Evolutionary conservation across 2,329 filamentous ascomycete genomes (phyloP).

Genomic region (Cladobotryum protrusum): DNA sequence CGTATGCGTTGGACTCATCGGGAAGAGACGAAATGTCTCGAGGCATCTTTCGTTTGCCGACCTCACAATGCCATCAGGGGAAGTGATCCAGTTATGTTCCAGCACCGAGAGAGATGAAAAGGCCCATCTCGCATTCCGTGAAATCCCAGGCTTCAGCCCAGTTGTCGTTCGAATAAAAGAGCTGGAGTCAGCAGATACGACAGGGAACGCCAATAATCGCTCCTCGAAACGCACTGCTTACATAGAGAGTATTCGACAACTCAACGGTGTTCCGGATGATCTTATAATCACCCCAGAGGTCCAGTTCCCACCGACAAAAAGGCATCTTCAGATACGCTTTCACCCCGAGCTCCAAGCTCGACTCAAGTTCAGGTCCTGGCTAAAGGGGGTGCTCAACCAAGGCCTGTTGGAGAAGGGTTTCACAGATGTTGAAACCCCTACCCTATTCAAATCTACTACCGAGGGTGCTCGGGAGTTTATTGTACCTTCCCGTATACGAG

Average conservation of each 20-base stretch:
- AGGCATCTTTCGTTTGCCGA: conserved; percentile 67
- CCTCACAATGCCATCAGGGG: conserved; percentile 31
- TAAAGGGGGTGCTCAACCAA: conserved; percentile 47
- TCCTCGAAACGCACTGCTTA: conserved; percentile 48
- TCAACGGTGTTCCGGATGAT: conserved; percentile 44
- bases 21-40: conserved; percentile 59
- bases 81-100: conserved; percentile 41
- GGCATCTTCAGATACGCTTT: conserved; percentile 81
- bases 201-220: conserved; percentile 18
- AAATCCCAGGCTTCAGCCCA: conserved; percentile 45
- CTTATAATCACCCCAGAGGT: conserved; percentile 71
- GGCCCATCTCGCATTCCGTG: conserved; percentile 37
- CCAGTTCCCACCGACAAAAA: conserved; percentile 64
- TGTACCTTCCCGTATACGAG: conserved; percentile 73
- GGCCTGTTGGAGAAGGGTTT: conserved; percentile 54
- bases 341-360: conserved; percentile 60
- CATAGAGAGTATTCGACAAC: conserved; percentile 49
- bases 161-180: conserved; percentile 42
- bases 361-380: conserved; percentile 61
- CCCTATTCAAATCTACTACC: conserved; percentile 95
- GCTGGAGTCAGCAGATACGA: conserved; percentile 18
- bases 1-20: conserved; percentile 57
- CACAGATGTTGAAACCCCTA: conserved; percentile 80
- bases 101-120: conserved; percentile 31
- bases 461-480: conserved; percentile 94